Evolutionary conservation across 352 stramenopile species (phyloP).

Genomic region (Pythium oligandrum): DNA sequence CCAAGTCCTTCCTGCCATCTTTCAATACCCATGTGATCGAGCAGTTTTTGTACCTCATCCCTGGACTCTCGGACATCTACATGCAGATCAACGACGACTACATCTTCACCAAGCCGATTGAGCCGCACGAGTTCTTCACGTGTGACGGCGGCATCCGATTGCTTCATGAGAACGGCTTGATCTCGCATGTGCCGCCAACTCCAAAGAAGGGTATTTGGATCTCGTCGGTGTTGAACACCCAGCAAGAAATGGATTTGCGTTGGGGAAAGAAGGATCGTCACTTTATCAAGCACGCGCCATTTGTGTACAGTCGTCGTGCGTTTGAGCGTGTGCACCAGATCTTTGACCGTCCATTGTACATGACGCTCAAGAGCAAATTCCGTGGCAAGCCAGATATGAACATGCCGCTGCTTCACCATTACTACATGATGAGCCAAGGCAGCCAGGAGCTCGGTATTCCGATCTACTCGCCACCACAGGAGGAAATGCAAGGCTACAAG

Average conservation of each 20-base stretch:
- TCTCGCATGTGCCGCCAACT: slow-evolving; percentile 68
- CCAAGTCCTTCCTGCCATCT: slow-evolving; percentile 72
- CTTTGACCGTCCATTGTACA: slow-evolving; percentile 77
- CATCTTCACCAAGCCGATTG: slow-evolving; percentile 79
- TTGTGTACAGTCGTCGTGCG: slow-evolving; percentile 80
- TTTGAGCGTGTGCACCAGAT: slow-evolving; percentile 87
- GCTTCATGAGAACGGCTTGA: slow-evolving; percentile 69
- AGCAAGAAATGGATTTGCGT: slow-evolving; percentile 82
- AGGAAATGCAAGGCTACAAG: slow-evolving; percentile 83
- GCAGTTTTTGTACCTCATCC: slow-evolving; percentile 85
- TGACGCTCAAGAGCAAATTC: slow-evolving; percentile 84
- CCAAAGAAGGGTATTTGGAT: slow-evolving; percentile 87
- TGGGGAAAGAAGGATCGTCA: slow-evolving; percentile 74
- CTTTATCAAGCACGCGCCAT: slow-evolving; percentile 88
- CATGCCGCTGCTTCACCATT: slow-evolving; percentile 82
- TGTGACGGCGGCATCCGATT: slow-evolving; percentile 83
- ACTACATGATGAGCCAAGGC: slow-evolving; percentile 85
- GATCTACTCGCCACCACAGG: slow-evolving; percentile 57
- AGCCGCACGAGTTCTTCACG: slow-evolving; percentile 81
- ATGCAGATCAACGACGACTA: slow-evolving; percentile 91
- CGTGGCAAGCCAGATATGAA: slow-evolving; percentile 85
- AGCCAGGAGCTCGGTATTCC: slow-evolving; percentile 75
- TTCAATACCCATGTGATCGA: slow-evolving; percentile 90
- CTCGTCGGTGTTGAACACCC: slow-evolving; percentile 83
- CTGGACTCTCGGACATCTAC: slow-evolving; percentile 81